Percentiles rank a stretch among this genome's conserved stretches.
Conservation (phyloP, 441 rosid genomes). For the Corymbia calophylla region DNA sequence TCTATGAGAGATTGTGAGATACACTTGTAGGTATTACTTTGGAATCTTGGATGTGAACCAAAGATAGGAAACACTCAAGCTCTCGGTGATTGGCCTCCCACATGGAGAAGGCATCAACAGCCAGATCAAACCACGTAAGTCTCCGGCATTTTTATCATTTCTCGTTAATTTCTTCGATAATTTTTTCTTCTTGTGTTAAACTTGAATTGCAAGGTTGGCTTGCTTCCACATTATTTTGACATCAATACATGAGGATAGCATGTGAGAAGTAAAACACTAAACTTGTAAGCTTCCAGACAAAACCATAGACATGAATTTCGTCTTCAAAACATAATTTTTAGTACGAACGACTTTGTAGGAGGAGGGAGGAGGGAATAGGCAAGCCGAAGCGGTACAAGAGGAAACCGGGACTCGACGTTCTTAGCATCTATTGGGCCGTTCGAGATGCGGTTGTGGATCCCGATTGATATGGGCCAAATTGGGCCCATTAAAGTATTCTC, state of each 20-base stretch:
- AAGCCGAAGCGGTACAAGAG: background rate
- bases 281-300: background rate
- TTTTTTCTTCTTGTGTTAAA: background rate
- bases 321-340: background rate
- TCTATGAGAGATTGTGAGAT: background rate
- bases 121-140: background rate
- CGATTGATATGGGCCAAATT: background rate
- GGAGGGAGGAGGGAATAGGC: background rate
- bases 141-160: background rate
- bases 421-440: background rate
- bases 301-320: background rate
- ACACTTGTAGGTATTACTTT: background rate
- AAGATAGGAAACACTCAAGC: fast-evolving
- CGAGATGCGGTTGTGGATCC: background rate
- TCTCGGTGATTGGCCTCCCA: fast-evolving
- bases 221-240: background rate
- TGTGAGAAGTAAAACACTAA: no score
- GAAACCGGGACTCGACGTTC: background rate
- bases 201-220: background rate
- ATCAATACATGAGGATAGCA: no score
- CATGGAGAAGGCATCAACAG: background rate
- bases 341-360: background rate
- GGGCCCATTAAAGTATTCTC: background rate
- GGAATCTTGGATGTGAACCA: background rate
- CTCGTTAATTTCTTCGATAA: background rate